Percentiles rank a stretch among this genome's conserved stretches.
These are phyloP conservation scores for Elsinoe perseae DNA, from an alignment of 2,329 filamentous ascomycete species.

Conservation along the genomic window DNA sequence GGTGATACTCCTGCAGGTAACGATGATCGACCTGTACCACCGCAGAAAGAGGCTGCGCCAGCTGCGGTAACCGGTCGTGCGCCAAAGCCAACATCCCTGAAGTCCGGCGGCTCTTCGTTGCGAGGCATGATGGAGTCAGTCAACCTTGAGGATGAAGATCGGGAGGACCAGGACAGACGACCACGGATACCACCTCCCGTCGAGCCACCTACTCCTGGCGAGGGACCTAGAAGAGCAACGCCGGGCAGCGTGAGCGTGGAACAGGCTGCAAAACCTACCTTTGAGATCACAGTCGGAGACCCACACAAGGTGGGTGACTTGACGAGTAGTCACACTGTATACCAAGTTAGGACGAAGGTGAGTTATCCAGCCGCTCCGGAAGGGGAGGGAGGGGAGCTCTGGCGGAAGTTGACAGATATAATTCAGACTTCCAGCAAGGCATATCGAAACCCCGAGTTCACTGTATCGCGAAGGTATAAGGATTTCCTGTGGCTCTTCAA, in stretches of 20 bases:
- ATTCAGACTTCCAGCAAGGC: slow-evolving; percentile 84
- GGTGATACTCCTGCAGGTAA: slow-evolving; percentile 37
- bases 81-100: slow-evolving; percentile 46
- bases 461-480: slow-evolving; percentile 85
- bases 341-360: slow-evolving; percentile 90
- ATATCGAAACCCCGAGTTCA: slow-evolving; percentile 85
- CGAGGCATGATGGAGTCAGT: slow-evolving; percentile 55
- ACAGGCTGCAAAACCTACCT: slow-evolving; percentile 85
- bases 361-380: slow-evolving; percentile 18
- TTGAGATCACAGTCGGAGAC: slow-evolving; percentile 86
- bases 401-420: slow-evolving; percentile 1
- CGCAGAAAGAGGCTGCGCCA: slow-evolving; percentile 52
- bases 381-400: slow-evolving; percentile 1
- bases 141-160: slow-evolving; percentile 61
- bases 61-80: slow-evolving; percentile 24
- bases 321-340: slow-evolving; percentile 95
- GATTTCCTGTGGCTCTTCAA: slow-evolving; percentile 98
- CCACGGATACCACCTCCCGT: slow-evolving; percentile 60
- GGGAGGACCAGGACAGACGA: slow-evolving; percentile 34
- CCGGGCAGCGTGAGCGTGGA: slow-evolving; percentile 83
- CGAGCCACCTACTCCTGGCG: slow-evolving; percentile 41
- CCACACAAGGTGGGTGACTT: slow-evolving; percentile 96
- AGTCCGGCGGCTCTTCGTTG: slow-evolving; percentile 42
- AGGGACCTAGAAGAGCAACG: slow-evolving; percentile 43
- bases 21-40: slow-evolving; percentile 57